Base-by-base conservation (phyloP, 108 stramenopile species). In the Skeletonema tropicum region DNA sequence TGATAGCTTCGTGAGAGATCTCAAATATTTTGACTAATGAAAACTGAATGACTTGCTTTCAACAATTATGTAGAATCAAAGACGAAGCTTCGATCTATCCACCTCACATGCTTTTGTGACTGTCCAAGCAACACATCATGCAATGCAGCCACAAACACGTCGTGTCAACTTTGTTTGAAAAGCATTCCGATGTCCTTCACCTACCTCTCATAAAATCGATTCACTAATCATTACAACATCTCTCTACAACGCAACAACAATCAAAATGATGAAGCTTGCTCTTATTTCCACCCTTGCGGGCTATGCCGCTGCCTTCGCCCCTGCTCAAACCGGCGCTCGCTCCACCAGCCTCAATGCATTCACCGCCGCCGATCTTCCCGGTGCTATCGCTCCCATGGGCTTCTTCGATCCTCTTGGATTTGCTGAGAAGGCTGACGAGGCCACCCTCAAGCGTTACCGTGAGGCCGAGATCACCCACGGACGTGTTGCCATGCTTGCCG, bases 401-500 rank as follows among this genome's bases (percentile, higher is more conserved):
- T 46, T 85, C 66, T 90, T 86, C 64, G 89, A 94, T 66, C 91
- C 94, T 19, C 84, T 91, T 23, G 85, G 85, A 15, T 84, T 94
- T 33, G 87, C 91, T 19, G 89, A 77, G 52, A 89, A 87, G 74
- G 88, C 88, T 14, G 90, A 88, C 63, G 85, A 80, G 36, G 72
- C 74, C 61, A 86, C 84, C 65, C 58, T 89, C 46, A 89, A 89
- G 83, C 86, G 89, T 76, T 95, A 87, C 89, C 90, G 90, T 29
- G 26, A 95, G 77, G 92, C 94, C 11, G 92, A 93, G 64, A 60
- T 89, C 17, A 86, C 87, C 17, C 91, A 92, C 76, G 91, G 91
- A 73, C 88, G 92, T 70, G 87, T 89, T 45, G 69, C 86, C 42
- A 97, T 97, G 96, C 83, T 94, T 52, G 96, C 90, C 21, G 78